Percentiles rank a stretch among this genome's conserved stretches.
Evolutionary conservation across 2,329 filamentous ascomycete genomes (phyloP).

Genomic region (Aspergillus sp.): DNA sequence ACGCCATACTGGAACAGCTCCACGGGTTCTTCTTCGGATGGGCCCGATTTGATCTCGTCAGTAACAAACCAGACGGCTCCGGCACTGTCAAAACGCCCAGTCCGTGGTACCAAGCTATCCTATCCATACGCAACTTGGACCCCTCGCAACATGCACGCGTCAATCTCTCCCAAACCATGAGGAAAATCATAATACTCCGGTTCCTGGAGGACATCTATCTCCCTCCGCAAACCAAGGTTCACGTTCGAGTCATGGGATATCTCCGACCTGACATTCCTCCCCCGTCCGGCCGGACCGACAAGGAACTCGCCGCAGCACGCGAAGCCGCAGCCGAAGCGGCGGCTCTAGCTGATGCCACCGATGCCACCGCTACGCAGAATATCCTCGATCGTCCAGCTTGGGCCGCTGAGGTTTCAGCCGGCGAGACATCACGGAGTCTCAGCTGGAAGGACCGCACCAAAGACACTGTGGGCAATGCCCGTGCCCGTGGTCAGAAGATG

Average conservation of each 20-base stretch:
- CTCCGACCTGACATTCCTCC: conserved; percentile 12
- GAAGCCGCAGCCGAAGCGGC: conserved; percentile 33
- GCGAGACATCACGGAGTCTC: conserved; percentile 26
- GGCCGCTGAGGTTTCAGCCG: conserved; percentile 15
- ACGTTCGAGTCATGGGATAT: conserved; percentile 17
- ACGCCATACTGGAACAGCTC: conserved; percentile 54
- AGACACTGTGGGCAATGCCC: conserved; percentile 49
- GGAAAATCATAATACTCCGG: conserved; percentile 44
- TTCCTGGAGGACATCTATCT: conserved; percentile 23
- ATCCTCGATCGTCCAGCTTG: conserved; percentile 40
- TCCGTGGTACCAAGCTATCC: conserved; percentile 59
- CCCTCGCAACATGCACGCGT: conserved; percentile 49
- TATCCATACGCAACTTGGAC: conserved; percentile 48
- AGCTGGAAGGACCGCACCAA: conserved; percentile 44
- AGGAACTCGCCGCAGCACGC: conserved; percentile 34
- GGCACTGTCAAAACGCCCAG: neutral
- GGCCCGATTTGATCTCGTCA: conserved; percentile 43
- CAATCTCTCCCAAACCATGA: conserved; percentile 49
- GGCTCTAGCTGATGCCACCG: conserved; percentile 37
- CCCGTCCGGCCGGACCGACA: conserved; percentile 7
- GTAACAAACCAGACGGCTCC: conserved; percentile 22
- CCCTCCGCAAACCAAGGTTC: conserved; percentile 39
- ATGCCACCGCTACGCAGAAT: conserved; percentile 34
- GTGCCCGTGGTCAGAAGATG: conserved; percentile 51
- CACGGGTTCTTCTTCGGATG: conserved; percentile 65